phyloP scores from a whole-genome alignment of 2,329 filamentous ascomycete genomes.

The Aspergillus fructus region DNA sequence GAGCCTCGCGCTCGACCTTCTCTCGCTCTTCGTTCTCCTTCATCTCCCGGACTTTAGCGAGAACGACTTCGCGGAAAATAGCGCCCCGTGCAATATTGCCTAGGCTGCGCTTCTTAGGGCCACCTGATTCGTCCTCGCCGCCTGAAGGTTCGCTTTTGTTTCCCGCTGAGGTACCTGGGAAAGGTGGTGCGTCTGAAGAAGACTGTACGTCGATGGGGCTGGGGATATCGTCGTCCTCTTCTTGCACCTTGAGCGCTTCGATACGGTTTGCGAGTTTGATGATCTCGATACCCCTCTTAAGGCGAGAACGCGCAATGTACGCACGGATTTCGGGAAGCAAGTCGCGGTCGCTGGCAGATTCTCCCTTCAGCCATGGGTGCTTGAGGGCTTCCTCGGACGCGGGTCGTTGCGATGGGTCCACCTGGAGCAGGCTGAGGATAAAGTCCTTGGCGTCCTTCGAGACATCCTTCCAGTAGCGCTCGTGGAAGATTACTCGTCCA shows the following conservation, averaged over 20 bases:
- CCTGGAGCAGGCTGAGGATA: slow-evolving; percentile 76
- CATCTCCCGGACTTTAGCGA: slow-evolving; percentile 90
- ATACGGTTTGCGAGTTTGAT: slow-evolving; percentile 96
- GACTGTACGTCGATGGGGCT: slow-evolving; percentile 59
- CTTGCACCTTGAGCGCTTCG: slow-evolving; percentile 88
- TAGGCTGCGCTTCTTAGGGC: slow-evolving; percentile 52
- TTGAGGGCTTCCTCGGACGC: slow-evolving; percentile 77
- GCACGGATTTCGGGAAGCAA: slow-evolving; percentile 94
- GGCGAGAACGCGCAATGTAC: slow-evolving; percentile 86
- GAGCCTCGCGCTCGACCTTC: slow-evolving; percentile 62
- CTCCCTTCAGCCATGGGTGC: slow-evolving; percentile 86
- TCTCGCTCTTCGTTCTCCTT: slow-evolving; percentile 80
- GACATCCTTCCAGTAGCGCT: slow-evolving; percentile 97
- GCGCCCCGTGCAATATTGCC: slow-evolving; percentile 62
- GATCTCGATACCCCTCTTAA: slow-evolving; percentile 90
- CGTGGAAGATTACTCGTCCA: slow-evolving; percentile 86
- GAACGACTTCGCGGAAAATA: slow-evolving; percentile 91
- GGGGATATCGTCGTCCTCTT: slow-evolving; percentile 74
- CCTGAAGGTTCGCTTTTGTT: slow-evolving; percentile 14
- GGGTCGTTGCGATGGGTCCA: slow-evolving; percentile 72
- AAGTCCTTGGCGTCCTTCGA: slow-evolving; percentile 95
- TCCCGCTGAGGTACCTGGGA: slow-evolving; percentile 23
- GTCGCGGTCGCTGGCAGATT: slow-evolving; percentile 93
- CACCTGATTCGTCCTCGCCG: slow-evolving; percentile 22
- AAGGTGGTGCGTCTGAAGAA: slow-evolving; percentile 45